A percentile compares a stretch with the other conserved stretches of the same genome.
Evolutionary conservation across 345 rosid genomes (phyloP).

Genomic region (Brassica rapa): DNA sequence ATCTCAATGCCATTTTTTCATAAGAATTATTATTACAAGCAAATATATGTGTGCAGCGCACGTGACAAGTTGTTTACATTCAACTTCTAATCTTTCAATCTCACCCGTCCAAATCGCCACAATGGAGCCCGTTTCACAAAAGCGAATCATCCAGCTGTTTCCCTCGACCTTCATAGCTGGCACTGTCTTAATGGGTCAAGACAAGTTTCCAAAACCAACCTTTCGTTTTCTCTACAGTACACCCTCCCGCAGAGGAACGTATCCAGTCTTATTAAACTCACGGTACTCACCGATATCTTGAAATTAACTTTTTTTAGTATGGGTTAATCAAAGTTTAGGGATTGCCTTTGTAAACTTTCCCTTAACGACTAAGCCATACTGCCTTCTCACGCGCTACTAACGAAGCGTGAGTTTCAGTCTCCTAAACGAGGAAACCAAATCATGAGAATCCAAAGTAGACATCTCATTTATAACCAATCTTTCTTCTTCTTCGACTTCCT

Average conservation of each 20-base stretch:
- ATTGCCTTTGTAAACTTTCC: constrained; percentile 9
- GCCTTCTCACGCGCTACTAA: constrained; percentile 21
- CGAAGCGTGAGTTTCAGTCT: constrained; percentile 17
- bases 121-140: constrained; percentile 1
- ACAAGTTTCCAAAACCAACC: constrained; percentile 35
- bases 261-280: background rate
- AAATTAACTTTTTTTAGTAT: constrained; percentile 7
- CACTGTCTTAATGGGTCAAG: constrained; percentile 34
- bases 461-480: constrained; percentile 41
- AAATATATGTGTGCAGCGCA: constrained; percentile 34
- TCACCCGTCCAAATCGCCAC: constrained; percentile 18
- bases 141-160: constrained; percentile 39
- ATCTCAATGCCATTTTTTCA: background rate
- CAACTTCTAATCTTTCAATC: constrained; percentile 30
- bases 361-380: constrained; percentile 37
- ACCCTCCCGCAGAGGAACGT: constrained; percentile 7
- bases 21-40: constrained; percentile 16
- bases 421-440: constrained; percentile 24
- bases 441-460: constrained; percentile 37
- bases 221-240: constrained; percentile 1
- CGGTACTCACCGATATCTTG: constrained; percentile 7
- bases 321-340: constrained; percentile 20
- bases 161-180: constrained; percentile 38
- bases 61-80: constrained; percentile 35
- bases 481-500: constrained; percentile 25